These are phyloP conservation scores for Penicillium sp. DNA, from an alignment of 2,329 filamentous ascomycete species.

Conservation along the genomic window DNA sequence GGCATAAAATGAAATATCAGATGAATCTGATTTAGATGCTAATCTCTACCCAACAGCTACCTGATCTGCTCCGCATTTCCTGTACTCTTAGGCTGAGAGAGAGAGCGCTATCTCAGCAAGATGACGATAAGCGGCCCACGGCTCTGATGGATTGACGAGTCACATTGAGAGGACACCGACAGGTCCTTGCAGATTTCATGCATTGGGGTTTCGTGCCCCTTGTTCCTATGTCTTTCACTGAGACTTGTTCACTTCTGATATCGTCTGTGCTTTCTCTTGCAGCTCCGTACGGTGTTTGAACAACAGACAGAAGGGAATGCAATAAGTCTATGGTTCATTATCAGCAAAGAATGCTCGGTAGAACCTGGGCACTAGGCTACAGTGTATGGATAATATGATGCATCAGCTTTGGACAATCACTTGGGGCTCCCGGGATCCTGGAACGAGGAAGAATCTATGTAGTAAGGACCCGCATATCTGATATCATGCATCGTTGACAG, in stretches of 20 bases:
- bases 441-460: conserved; percentile 8
- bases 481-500: conserved; percentile 14
- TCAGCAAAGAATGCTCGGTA: neutral
- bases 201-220: conserved; percentile 12
- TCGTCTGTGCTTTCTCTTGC: neutral
- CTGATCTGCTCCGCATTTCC: neutral
- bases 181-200: conserved; percentile 33
- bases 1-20: neutral
- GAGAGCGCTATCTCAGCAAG: conserved; percentile 15
- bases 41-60: conserved; percentile 5
- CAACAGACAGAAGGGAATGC: neutral
- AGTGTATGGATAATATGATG: conserved; percentile 6
- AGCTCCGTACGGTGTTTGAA: neutral
- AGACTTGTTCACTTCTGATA: neutral
- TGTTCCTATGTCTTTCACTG: conserved; percentile 1
- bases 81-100: neutral
- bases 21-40: neutral
- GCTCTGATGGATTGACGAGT: conserved; percentile 24
- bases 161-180: conserved; percentile 27
- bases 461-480: conserved; percentile 15
- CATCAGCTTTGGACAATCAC: conserved; percentile 1
- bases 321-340: neutral
- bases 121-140: conserved; percentile 10
- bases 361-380: neutral
- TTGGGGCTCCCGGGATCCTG: conserved; percentile 14